phyloP scores from a whole-genome alignment of 192 early-diverging fungal genomes.

The Mortierella alpina region DNA sequence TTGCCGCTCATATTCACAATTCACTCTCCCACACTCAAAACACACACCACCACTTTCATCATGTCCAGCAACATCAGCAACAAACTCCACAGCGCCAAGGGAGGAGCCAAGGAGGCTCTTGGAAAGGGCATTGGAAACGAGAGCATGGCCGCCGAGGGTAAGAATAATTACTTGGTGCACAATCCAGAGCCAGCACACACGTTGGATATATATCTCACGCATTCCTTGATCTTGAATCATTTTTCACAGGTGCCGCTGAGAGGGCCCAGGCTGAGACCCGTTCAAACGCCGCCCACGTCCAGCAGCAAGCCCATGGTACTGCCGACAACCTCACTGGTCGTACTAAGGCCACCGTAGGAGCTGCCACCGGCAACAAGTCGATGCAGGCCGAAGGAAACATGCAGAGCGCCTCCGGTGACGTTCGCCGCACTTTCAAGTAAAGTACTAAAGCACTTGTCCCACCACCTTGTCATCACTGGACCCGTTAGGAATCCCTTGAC shows the following conservation, averaged over 20 bases:
- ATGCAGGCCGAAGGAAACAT: slow-evolving; percentile 27
- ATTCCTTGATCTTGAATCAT: not conserved
- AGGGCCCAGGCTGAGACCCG: slow-evolving; percentile 29
- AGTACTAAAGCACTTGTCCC: not conserved
- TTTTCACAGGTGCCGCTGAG: slow-evolving; percentile 28
- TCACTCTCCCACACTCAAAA: not conserved
- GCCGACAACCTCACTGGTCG: slow-evolving; percentile 24
- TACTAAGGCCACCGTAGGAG: slow-evolving; percentile 20
- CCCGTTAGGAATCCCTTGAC: too few species aligned
- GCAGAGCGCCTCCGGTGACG: slow-evolving; percentile 18
- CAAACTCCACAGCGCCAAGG: slow-evolving; percentile 13
- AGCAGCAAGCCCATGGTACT: slow-evolving; percentile 18
- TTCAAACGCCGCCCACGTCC: not conserved
- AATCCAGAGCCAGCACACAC: not conserved
- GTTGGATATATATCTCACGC: not conserved
- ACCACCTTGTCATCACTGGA: too few species aligned
- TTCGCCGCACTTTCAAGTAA: slow-evolving; percentile 16
- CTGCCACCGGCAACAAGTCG: slow-evolving; percentile 20
- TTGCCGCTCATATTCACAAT: not conserved
- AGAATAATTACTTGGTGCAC: too few species aligned
- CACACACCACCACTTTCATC: slow-evolving; percentile 2
- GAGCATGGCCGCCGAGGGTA: slow-evolving; percentile 29
- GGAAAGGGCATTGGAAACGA: slow-evolving; percentile 35
- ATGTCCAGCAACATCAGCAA: slow-evolving; percentile 35
- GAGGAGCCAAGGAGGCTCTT: slow-evolving; percentile 28